Percentiles rank a stretch among this genome's conserved stretches.
phyloP scores from a whole-genome alignment of 2,329 filamentous ascomycete species.

The Phoma sp. region DNA sequence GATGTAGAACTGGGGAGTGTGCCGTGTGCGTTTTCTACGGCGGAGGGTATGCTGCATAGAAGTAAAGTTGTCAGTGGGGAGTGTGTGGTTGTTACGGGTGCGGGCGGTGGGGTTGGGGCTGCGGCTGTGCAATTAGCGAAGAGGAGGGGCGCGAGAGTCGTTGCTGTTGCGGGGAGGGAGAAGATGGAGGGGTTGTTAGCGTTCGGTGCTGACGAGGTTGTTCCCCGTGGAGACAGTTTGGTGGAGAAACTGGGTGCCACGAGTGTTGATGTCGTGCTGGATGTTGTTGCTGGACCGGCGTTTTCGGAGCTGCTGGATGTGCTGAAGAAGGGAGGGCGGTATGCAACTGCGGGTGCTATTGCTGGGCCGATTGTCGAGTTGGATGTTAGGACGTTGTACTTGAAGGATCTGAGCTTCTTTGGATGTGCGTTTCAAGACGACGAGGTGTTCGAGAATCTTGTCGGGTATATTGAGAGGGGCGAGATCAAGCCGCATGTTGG shows the following conservation, averaged over 20 bases:
- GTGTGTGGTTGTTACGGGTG: conserved; percentile 15
- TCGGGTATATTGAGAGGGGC: conserved; percentile 18
- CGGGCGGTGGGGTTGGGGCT: conserved; percentile 19
- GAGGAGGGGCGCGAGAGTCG: conserved; percentile 7
- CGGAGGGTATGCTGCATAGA: conserved; percentile 19
- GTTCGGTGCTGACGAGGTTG: conserved; percentile 11
- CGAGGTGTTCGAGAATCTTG: conserved; percentile 16
- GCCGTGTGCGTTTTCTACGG: conserved; percentile 20
- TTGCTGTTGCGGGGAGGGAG: conserved; percentile 10
- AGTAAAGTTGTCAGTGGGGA: conserved; percentile 1
- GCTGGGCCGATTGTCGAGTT: conserved; percentile 17
- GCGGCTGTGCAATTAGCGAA: conserved; percentile 20
- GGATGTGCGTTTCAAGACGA: conserved; percentile 21
- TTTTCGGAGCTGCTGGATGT: conserved; percentile 16
- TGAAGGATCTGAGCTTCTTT: conserved; percentile 21
- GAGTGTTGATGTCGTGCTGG: conserved; percentile 12
- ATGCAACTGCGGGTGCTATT: conserved; percentile 19
- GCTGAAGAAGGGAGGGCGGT: conserved; percentile 18
- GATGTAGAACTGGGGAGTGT: conserved; percentile 16
- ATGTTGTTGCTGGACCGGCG: conserved; percentile 15
- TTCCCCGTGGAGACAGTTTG: conserved; percentile 5
- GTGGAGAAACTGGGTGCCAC: conserved; percentile 6
- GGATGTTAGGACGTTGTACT: conserved; percentile 16
- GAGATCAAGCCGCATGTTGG: conserved; percentile 18
- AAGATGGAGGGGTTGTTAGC: conserved; percentile 6